Conservation (phyloP, 805 yeast species). For the Starmerella roubikii region DNA sequence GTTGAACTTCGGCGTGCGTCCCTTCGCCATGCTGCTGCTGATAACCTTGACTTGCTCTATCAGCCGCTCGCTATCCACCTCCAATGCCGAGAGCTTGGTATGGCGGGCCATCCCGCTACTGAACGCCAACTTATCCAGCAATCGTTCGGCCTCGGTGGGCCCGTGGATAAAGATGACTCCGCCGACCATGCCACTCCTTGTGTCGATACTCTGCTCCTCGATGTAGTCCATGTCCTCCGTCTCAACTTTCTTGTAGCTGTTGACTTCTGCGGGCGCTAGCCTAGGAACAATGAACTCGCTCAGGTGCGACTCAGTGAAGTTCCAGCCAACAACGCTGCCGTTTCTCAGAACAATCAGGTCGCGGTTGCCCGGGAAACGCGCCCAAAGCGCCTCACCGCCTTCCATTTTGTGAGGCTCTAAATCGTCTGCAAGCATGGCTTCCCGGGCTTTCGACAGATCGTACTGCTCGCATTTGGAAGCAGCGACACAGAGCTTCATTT, state of each 20-base stretch:
- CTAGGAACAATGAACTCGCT: constrained; percentile 32
- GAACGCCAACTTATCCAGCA: constrained; percentile 75
- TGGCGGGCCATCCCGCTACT: constrained; percentile 79
- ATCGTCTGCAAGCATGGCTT: constrained; percentile 29
- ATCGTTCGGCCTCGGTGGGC: constrained; percentile 31
- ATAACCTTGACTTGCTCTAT: constrained; percentile 48
- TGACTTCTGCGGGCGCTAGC: constrained; percentile 36
- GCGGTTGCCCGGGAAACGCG: constrained; percentile 43
- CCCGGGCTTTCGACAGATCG: constrained; percentile 37
- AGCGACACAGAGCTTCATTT: constrained; percentile 40
- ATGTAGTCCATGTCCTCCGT: constrained; percentile 80
- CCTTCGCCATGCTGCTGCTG: constrained; percentile 54
- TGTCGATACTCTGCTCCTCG: constrained; percentile 28
- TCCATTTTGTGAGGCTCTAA: constrained; percentile 32
- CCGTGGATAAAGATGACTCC: constrained; percentile 62
- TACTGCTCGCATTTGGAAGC: constrained; percentile 62
- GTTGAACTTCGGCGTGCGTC: constrained; percentile 36
- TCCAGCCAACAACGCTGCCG: constrained; percentile 81
- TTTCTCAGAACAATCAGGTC: constrained; percentile 55
- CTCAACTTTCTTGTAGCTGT: constrained; percentile 40
- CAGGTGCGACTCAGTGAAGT: constrained; percentile 46
- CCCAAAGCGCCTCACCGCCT: constrained; percentile 31
- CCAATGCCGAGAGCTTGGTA: constrained; percentile 71
- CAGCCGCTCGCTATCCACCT: constrained; percentile 55
- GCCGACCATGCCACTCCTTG: constrained; percentile 41